These are phyloP conservation scores for Trichaptum fuscoviolaceum DNA, from an alignment of 768 basidiomycete species.

Conservation along the genomic window DNA sequence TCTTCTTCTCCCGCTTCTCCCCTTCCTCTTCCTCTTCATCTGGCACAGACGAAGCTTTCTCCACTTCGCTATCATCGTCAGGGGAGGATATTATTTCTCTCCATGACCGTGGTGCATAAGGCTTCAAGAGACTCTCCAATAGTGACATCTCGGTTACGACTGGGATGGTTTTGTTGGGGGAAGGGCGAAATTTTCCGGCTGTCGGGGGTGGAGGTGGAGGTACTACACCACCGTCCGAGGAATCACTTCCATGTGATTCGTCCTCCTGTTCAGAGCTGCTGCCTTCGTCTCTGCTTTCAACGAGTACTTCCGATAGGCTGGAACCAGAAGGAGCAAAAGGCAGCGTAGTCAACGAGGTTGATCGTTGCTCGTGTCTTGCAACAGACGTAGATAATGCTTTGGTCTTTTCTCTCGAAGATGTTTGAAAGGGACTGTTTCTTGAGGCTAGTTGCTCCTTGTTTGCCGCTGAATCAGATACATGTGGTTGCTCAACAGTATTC, in stretches of 20 bases:
- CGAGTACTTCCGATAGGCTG: slow-evolving; percentile 29
- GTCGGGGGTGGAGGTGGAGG: neutral
- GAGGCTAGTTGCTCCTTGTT: neutral
- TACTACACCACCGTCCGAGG: neutral
- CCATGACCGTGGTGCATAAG: neutral
- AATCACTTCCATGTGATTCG: slow-evolving; percentile 1
- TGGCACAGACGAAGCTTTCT: slow-evolving; percentile 23
- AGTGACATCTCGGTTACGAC: neutral
- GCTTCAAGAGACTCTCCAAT: neutral
- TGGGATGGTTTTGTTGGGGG: neutral
- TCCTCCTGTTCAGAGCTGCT: slow-evolving; percentile 31
- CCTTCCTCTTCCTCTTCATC: slow-evolving; percentile 32
- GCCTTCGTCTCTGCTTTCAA: slow-evolving; percentile 34
- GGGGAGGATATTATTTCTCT: neutral
- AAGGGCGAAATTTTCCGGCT: neutral
- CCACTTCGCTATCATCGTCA: slow-evolving; percentile 13
- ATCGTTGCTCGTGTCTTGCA: neutral
- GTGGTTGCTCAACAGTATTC: neutral
- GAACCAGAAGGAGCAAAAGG: slow-evolving; percentile 27
- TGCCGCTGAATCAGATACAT: neutral
- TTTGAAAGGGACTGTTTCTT: neutral
- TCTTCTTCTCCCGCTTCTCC: slow-evolving; percentile 35
- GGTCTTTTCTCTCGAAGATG: neutral
- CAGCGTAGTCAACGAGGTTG: neutral
- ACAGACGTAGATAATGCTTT: neutral